These are phyloP conservation scores for Hypsizygus marmoreus DNA, from an alignment of 768 basidiomycete species.

Conservation along the genomic window DNA sequence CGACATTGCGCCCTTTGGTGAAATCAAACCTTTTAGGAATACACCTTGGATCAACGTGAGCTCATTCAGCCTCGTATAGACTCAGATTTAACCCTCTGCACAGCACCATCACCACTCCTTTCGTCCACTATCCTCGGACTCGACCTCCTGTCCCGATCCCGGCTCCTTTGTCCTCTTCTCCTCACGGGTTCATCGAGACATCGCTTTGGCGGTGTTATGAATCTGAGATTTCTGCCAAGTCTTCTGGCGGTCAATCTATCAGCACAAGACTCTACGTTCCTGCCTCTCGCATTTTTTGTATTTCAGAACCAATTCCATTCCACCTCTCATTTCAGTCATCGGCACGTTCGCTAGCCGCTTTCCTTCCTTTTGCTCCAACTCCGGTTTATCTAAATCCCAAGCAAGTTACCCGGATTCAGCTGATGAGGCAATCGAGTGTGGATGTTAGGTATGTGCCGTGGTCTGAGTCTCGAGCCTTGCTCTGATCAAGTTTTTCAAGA, in stretches of 20 bases:
- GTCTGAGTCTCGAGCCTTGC: not conserved
- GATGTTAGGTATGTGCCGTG: conserved; percentile 53
- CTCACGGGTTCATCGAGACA: conserved; percentile 42
- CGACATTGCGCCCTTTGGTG: conserved; percentile 39
- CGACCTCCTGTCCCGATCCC: conserved; percentile 59
- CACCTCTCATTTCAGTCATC: conserved; percentile 62
- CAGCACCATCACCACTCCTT: conserved; percentile 53
- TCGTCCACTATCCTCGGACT: conserved; percentile 67
- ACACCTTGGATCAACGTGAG: conserved; percentile 55
- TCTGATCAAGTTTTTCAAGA: conserved; percentile 28
- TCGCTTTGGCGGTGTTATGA: conserved; percentile 55
- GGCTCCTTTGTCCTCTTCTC: conserved; percentile 35
- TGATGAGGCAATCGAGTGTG: conserved; percentile 68
- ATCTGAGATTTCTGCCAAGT: conserved; percentile 41
- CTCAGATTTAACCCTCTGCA: conserved; percentile 39
- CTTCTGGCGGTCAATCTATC: conserved; percentile 42
- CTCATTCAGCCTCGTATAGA: conserved; percentile 10
- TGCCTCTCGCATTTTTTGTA: conserved; percentile 57
- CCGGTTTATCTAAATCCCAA: conserved; percentile 29
- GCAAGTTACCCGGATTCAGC: conserved; percentile 53
- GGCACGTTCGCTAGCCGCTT: conserved; percentile 55
- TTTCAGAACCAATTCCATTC: conserved; percentile 65
- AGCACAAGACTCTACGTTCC: conserved; percentile 52
- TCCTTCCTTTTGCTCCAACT: conserved; percentile 60
- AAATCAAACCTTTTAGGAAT: conserved; percentile 58